Evolutionary conservation across 805 yeast species (phyloP).

Genomic region (Brettanomyces sp.): DNA sequence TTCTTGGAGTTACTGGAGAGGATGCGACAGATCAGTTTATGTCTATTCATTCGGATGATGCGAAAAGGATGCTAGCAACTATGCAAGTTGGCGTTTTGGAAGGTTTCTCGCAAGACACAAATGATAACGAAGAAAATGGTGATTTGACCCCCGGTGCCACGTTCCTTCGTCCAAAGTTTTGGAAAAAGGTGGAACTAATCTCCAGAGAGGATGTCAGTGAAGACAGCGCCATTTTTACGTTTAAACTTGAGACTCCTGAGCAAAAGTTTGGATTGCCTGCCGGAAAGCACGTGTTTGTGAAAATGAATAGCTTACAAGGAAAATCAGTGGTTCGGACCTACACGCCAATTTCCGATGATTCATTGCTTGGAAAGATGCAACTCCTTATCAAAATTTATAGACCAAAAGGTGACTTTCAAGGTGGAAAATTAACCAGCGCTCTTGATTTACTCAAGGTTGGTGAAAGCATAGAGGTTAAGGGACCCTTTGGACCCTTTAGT

Average conservation of each 20-base stretch:
- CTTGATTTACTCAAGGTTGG: constrained; percentile 19
- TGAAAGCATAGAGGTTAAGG: constrained; percentile 19
- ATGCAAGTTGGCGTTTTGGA: constrained; percentile 17
- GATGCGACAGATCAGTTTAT: constrained; percentile 19
- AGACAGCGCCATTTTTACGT: constrained; percentile 23
- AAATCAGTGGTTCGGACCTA: constrained; percentile 25
- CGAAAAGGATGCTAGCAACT: constrained; percentile 18
- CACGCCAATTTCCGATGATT: constrained; percentile 24
- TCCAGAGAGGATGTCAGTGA: constrained; percentile 17
- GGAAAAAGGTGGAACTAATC: constrained; percentile 18
- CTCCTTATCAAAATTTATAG: constrained; percentile 26
- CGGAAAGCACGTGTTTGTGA: constrained; percentile 24
- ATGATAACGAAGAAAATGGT: too few species aligned
- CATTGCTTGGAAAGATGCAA: constrained; percentile 19
- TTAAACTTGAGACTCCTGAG: constrained; percentile 21
- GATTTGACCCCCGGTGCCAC: constrained; percentile 3
- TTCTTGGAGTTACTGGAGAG: not conserved
- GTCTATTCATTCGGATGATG: constrained; percentile 25
- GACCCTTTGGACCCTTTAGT: constrained; percentile 24
- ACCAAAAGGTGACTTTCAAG: constrained; percentile 20
- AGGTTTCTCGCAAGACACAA: not conserved
- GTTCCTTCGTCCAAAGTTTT: constrained; percentile 21
- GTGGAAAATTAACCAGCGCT: constrained; percentile 24
- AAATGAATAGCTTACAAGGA: constrained; percentile 17
- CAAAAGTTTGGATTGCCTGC: constrained; percentile 25